Conservation (phyloP, 2,329 filamentous ascomycete species). For the Aspergillus fijiensis region DNA sequence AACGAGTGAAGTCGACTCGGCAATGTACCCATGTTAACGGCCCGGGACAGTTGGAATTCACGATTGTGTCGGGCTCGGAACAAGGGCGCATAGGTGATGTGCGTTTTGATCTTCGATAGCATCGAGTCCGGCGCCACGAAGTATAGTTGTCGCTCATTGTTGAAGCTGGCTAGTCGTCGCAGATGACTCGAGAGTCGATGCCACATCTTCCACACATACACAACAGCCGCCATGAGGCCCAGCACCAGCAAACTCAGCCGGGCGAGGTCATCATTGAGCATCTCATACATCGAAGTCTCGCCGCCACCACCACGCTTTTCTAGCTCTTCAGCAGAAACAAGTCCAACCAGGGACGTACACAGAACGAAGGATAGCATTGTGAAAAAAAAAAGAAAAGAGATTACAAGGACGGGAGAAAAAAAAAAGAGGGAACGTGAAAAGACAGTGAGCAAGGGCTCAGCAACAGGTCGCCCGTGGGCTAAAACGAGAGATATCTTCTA, state of each 20-base stretch:
- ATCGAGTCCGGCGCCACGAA: constrained; percentile 59
- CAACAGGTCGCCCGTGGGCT: neutral
- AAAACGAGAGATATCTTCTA: constrained; percentile 12
- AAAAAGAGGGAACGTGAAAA: neutral
- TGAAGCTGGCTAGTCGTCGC: constrained; percentile 71
- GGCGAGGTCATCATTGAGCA: constrained; percentile 56
- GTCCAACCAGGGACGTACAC: constrained; percentile 30
- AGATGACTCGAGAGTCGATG: constrained; percentile 65
- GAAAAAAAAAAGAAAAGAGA: neutral
- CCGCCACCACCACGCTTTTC: constrained; percentile 25
- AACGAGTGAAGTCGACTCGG: constrained; percentile 49
- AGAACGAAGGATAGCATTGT: constrained; percentile 25
- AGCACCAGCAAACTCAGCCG: constrained; percentile 64
- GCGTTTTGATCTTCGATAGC: constrained; percentile 68
- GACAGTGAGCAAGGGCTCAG: neutral
- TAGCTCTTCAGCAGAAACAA: constrained; percentile 27
- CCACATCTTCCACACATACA: constrained; percentile 67
- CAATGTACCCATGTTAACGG: constrained; percentile 47
- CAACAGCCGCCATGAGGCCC: constrained; percentile 60
- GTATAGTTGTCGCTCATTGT: constrained; percentile 76
- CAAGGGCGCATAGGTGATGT: constrained; percentile 56
- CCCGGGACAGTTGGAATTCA: constrained; percentile 45
- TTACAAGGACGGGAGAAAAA: neutral
- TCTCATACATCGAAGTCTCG: constrained; percentile 25
- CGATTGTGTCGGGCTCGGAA: constrained; percentile 46